Percentiles rank a stretch among this genome's conserved stretches.
Conservation (phyloP, 2,329 filamentous ascomycete species). For the Colletotrichum musicola region DNA sequence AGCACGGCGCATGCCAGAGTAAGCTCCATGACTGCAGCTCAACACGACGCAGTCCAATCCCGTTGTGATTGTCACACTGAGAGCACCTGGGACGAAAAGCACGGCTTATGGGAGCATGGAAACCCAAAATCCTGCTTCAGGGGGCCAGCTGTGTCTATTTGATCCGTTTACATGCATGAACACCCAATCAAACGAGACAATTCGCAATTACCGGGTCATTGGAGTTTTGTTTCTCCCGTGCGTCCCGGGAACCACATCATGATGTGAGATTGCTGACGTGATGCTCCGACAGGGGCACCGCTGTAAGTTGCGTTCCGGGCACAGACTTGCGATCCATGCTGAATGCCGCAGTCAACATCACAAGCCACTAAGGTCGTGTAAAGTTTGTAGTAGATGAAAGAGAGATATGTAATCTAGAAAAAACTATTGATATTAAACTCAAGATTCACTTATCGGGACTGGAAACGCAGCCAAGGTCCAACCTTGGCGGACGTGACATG, state of each 20-base stretch:
- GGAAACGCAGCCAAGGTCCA: constrained; percentile 27
- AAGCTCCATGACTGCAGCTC: constrained; percentile 19
- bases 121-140: background rate
- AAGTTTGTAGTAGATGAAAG: no score
- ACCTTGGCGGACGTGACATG: constrained; percentile 26
- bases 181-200: constrained; percentile 11
- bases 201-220: constrained; percentile 8
- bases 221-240: background rate
- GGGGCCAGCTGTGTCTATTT: background rate
- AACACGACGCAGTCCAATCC: background rate
- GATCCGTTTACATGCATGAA: constrained; percentile 9
- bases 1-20: background rate
- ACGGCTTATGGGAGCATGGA: background rate
- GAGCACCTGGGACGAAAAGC: background rate
- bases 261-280: constrained; percentile 28
- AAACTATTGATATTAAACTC: background rate
- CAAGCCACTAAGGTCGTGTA: no score
- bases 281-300: constrained; percentile 9
- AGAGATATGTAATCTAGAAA: background rate
- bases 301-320: background rate
- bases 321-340: background rate
- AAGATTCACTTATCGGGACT: background rate
- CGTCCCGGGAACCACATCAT: background rate
- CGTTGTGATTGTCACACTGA: background rate
- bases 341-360: background rate